Base-by-base conservation (phyloP, 192 early-diverging fungal genomes). In the Backusella morwellensis region DNA sequence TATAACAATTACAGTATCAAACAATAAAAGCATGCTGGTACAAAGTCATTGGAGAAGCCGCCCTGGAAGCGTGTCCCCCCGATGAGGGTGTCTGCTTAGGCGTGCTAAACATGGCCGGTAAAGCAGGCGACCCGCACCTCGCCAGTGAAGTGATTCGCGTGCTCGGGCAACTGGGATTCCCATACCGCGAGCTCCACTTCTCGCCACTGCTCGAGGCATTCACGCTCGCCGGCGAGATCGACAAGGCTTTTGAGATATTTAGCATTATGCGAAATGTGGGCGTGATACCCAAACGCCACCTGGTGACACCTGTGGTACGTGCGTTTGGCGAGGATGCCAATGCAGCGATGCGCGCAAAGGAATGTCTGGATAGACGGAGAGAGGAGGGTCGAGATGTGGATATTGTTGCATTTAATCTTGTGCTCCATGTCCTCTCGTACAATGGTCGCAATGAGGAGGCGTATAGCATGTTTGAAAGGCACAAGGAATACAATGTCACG, bases 201-300 rank as follows among this genome's bases (percentile, higher is more conserved):
- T 85, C 87, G 34, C 84, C 89, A 23, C 66, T 94, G 17, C 74
- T 92, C 14, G 86, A 89, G 29, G 85, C 91, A 0, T 91, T 90
- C 75, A 82, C 88, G 2, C 71, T 76, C 7, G 72, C 75, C 35
- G 54, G 59, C 3, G 86, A 86, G 50, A 84, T 91, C 79, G 81
- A 85, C 42, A 72, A 82, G n/a, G 90, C 91, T 3, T 85, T 94
- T 71, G 78, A 79, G 44, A 84, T 88, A 35, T 79, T 94, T 0
- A 70, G 76, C 6, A 81, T 85, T 36, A 92, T 91, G 88, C 86
- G 90, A 26, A 74, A 73, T 23, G 75, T 79, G 1, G 89, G 88
- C 0, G 78, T 86, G 59, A 75, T 80, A 66, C 78, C 83, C 0
- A 78, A 74, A 0, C 79, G 80, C 47, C 72, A 87, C 38, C 85